Conservation (phyloP, 371 early-diverging fungal species). For the Zancudomyces culisetae region DNA sequence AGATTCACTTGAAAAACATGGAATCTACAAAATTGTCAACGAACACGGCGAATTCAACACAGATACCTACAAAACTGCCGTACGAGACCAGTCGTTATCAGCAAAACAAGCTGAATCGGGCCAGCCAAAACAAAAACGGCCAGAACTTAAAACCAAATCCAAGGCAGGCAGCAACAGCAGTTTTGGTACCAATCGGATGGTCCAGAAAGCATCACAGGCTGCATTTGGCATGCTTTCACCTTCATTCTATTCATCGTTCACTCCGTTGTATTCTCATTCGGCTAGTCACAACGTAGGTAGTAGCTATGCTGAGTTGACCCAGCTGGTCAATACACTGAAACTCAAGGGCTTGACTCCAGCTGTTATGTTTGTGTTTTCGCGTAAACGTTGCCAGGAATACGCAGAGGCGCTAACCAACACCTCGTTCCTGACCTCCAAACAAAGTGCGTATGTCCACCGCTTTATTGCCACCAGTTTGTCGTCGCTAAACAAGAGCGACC, state of each 20-base stretch:
- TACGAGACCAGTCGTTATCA: constrained; percentile 3
- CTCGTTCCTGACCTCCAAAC: constrained; percentile 50
- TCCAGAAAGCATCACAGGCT: constrained; percentile 15
- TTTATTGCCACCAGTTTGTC: constrained; percentile 63
- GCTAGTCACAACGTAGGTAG: constrained; percentile 38
- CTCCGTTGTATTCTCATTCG: too few species aligned
- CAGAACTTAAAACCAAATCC: constrained; percentile 1
- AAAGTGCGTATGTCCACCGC: constrained; percentile 74
- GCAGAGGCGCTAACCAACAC: constrained; percentile 57
- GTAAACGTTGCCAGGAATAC: constrained; percentile 91
- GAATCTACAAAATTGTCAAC: constrained; percentile 73
- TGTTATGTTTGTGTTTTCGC: constrained; percentile 93
- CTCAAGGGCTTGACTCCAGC: constrained; percentile 69
- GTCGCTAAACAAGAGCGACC: constrained; percentile 59
- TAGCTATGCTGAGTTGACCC: constrained; percentile 33
- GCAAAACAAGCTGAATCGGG: not conserved
- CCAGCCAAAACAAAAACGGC: constrained; percentile 14
- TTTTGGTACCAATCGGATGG: constrained; percentile 21
- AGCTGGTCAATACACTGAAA: constrained; percentile 54
- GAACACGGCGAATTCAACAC: constrained; percentile 32
- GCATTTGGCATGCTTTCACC: too few species aligned
- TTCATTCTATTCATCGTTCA: too few species aligned
- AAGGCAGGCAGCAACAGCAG: not conserved
- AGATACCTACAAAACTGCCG: constrained; percentile 26
- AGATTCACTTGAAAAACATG: constrained; percentile 24